Evolutionary conservation across 2,329 filamentous ascomycete genomes (phyloP), one percentile per base, ranked within the genome.

Genomic region (Aspergillus arachidicola): DNA sequence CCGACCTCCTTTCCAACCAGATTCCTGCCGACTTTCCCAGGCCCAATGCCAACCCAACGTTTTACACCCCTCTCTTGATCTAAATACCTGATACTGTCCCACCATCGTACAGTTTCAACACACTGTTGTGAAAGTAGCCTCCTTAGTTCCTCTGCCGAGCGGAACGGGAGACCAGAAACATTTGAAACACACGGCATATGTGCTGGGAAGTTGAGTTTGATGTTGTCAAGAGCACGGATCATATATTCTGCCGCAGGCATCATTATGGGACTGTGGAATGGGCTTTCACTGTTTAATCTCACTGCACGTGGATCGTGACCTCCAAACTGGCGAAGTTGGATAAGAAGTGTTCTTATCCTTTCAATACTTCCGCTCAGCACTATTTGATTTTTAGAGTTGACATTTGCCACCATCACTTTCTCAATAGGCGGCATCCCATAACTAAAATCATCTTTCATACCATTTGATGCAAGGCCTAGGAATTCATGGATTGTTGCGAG

Each of bases 301-400:
- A 98, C 93, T 12, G 93, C 92, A 59, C 94, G 85, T 4, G 94
- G 94, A 77, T 97, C 94, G 75, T 97, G 93, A 12, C 94, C 94
- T 11, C 92, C 87, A 75, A 97, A 97, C 75, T 96, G 92, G 58
- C 93, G 84, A 62, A 98, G 84, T 75, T 97, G 93, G 12, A 91
- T 89, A 59, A 97, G 82, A 21, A 97, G 87, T 61, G 89, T 90
- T 72, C 88, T 89, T 76, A 97, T 97, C 69, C 89, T 86, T 71
- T 90, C 89, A 59, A 97, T 89, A 77, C 89, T 94, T 41, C 94
- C 94, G 74, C 91, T 95, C 58, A 98, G 83, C 58, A 97, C 94
- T 71, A 98, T 96, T 80, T 98, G 94, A 75, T 97, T 97, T 81
- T 93, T 95, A 76, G 90, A 92, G 81, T 98, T 98, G 80, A 96